Conservation (phyloP, 257 asterid species). For the Rehmannia glutinosa region DNA sequence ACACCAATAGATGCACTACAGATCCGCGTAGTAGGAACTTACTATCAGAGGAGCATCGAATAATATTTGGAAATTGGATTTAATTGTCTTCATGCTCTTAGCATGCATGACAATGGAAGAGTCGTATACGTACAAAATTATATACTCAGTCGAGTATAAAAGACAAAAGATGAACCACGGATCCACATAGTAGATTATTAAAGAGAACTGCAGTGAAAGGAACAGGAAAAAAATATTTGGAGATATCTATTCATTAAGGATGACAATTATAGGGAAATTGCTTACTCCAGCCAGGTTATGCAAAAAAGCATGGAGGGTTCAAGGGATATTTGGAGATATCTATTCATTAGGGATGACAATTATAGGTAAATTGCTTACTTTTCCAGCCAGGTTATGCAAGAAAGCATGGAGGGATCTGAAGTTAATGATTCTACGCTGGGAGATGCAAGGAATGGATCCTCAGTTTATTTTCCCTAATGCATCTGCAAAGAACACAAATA, state of each 20-base stretch:
- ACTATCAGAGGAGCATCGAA: too few species aligned
- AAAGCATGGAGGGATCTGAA: slow-evolving; percentile 9
- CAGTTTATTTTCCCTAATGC: background rate
- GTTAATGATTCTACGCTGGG: slow-evolving; percentile 2
- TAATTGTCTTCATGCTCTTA: too few species aligned
- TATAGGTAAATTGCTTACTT: background rate
- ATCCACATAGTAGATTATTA: background rate
- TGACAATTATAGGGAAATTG: too few species aligned
- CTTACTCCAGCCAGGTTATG: too few species aligned
- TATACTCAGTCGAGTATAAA: too few species aligned
- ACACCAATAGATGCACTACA: too few species aligned
- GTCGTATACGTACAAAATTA: too few species aligned
- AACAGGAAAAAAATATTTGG: background rate
- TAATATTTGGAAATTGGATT: too few species aligned
- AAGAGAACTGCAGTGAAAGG: background rate
- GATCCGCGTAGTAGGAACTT: too few species aligned
- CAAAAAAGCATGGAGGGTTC: too few species aligned
- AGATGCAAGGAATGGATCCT: slow-evolving; percentile 18
- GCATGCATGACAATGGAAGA: too few species aligned
- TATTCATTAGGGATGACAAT: background rate
- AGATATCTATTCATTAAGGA: too few species aligned
- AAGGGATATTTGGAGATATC: background rate
- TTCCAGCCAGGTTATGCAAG: slow-evolving; percentile 9
- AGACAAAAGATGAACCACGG: background rate
- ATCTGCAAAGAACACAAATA: slow-evolving; percentile 1